Conservation (phyloP, 2,329 filamentous ascomycete genomes). For the Leptographium procerum region DNA sequence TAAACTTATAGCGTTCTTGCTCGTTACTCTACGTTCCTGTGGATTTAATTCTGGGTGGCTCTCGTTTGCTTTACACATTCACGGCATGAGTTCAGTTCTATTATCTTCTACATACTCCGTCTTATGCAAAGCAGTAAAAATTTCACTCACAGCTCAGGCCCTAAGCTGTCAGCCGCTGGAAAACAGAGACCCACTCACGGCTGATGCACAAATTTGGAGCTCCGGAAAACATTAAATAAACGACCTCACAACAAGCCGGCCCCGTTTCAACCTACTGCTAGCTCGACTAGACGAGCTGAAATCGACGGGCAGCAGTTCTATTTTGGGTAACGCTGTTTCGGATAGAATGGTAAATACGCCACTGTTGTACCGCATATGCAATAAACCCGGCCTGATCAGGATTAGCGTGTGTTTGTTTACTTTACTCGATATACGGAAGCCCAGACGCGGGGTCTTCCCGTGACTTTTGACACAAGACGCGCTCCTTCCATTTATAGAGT, state of each 20-base stretch:
- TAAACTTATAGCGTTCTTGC: no score
- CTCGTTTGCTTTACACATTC: no score
- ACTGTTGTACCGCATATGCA: neutral
- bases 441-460: constrained; percentile 3
- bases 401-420: constrained; percentile 8
- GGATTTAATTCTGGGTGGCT: no score
- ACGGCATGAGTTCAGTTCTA: no score
- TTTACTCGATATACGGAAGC: constrained; percentile 3
- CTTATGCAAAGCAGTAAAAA: no score
- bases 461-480: constrained; percentile 2
- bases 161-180: neutral
- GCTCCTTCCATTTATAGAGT: constrained; percentile 2
- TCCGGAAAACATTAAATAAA: neutral
- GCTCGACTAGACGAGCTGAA: neutral
- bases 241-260: neutral
- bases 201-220: neutral
- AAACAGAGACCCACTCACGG: neutral
- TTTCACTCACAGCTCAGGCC: no score
- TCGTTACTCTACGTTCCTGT: no score
- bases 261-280: neutral
- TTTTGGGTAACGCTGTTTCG: neutral
- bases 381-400: neutral
- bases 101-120: no score
- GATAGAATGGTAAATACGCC: neutral
- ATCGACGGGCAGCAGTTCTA: neutral